phyloP scores from a whole-genome alignment of 2,329 filamentous ascomycete genomes.

The Verticillium isaacii region DNA sequence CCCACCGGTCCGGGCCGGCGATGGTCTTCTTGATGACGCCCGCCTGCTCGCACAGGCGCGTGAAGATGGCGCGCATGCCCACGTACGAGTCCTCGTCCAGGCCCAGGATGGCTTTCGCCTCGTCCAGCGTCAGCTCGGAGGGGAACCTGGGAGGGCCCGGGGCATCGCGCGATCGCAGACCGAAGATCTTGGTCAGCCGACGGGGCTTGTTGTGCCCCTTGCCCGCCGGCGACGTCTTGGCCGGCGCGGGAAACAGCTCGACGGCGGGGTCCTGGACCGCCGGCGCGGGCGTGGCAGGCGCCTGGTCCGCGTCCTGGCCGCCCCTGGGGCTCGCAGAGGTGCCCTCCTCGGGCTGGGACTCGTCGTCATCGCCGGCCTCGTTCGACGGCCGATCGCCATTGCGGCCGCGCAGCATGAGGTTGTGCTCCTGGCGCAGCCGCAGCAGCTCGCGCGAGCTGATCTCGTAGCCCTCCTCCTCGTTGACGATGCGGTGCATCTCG shows the following conservation, averaged over 20 bases:
- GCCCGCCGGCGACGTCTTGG: constrained; percentile 3
- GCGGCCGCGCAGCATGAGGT: constrained; percentile 60
- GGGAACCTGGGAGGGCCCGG: constrained; percentile 69
- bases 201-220: constrained; percentile 10
- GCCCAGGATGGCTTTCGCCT: constrained; percentile 65
- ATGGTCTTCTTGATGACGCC: constrained; percentile 71
- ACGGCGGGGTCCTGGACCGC: not conserved
- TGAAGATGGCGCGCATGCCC: constrained; percentile 61
- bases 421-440: constrained; percentile 63
- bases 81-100: constrained; percentile 62
- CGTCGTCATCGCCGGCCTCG: constrained; percentile 8
- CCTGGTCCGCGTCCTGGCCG: not conserved
- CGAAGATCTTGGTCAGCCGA: constrained; percentile 7
- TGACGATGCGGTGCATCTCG: constrained; percentile 68
- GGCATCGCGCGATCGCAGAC: constrained; percentile 56
- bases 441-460: constrained; percentile 69
- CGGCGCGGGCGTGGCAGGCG: not conserved
- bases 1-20: constrained; percentile 70
- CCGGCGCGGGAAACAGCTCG: not conserved
- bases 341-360: not conserved
- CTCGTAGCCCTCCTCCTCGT: constrained; percentile 64
- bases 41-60: constrained; percentile 62
- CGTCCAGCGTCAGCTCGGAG: constrained; percentile 77
- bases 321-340: not conserved
- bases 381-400: constrained; percentile 46